Conservation (phyloP, 441 rosid species). For the Populus hybrid region DNA sequence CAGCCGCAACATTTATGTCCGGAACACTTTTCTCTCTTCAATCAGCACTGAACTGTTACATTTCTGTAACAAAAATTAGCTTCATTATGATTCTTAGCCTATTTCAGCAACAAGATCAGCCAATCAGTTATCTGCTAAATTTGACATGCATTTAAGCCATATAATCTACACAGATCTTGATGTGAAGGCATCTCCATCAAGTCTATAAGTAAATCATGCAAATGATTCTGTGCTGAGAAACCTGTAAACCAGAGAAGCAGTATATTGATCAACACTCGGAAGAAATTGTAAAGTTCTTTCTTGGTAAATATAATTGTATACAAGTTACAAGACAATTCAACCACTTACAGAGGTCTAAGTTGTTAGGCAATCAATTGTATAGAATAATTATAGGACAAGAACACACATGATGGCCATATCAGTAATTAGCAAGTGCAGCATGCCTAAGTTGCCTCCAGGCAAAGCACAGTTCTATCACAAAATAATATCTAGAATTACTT, state of each 20-base stretch:
- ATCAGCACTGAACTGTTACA: slow-evolving; percentile 10
- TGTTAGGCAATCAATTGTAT: neutral
- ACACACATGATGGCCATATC: neutral
- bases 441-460: no score
- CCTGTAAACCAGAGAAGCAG: slow-evolving; percentile 12
- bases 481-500: neutral
- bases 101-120: slow-evolving; percentile 5
- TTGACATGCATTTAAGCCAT: neutral
- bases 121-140: slow-evolving; percentile 12
- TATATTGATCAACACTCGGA: neutral
- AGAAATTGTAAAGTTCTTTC: neutral
- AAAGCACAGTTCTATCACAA: neutral
- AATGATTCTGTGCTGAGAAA: slow-evolving; percentile 1
- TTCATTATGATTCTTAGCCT: neutral
- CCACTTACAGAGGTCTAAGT: neutral
- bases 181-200: neutral
- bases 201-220: slow-evolving; percentile 4
- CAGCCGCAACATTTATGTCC: no score
- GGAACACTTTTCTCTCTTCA: neutral
- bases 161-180: neutral
- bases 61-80: slow-evolving; percentile 12
- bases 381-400: neutral
- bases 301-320: no score
- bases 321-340: neutral
- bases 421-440: neutral